These are phyloP conservation scores for Fusarium sp. DNA, from an alignment of 2,329 filamentous ascomycete genomes.

Conservation along the genomic window DNA sequence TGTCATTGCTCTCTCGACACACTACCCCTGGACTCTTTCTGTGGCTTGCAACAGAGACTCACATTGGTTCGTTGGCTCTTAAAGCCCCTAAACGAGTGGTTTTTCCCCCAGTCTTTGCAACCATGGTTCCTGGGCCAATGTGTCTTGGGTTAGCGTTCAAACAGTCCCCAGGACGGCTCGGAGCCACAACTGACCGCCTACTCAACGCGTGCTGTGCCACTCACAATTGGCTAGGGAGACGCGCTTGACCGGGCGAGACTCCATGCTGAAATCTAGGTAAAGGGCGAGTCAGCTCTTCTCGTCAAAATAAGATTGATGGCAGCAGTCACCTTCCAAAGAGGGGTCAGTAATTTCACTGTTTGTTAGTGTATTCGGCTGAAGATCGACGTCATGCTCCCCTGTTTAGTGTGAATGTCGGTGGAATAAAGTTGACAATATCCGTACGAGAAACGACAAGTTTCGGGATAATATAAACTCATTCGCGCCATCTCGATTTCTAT, in stretches of 20 bases:
- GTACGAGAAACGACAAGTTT: background rate
- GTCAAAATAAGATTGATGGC: conserved; percentile 28
- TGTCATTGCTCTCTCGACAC: background rate
- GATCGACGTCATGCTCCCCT: conserved; percentile 31
- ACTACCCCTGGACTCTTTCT: conserved; percentile 23
- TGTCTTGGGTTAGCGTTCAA: conserved; percentile 33
- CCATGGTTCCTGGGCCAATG: conserved; percentile 44
- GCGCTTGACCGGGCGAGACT: conserved; percentile 6
- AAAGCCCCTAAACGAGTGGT: conserved; percentile 23
- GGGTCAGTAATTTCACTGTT: conserved; percentile 25
- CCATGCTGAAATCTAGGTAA: background rate
- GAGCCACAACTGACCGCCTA: conserved; percentile 42
- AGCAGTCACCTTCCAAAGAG: conserved; percentile 27
- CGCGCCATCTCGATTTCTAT: background rate
- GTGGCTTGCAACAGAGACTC: conserved; percentile 29
- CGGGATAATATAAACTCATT: background rate
- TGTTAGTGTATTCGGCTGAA: background rate
- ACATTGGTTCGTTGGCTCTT: conserved; percentile 23
- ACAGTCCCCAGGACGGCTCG: conserved; percentile 16
- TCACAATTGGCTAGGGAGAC: conserved; percentile 24
- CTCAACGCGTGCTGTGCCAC: conserved; percentile 16
- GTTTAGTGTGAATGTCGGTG: conserved; percentile 8
- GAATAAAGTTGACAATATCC: background rate
- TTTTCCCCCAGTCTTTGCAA: conserved; percentile 17
- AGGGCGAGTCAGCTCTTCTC: conserved; percentile 24